Conservation (phyloP, 139 green algal species). For the Chlorella vulgaris region DNA sequence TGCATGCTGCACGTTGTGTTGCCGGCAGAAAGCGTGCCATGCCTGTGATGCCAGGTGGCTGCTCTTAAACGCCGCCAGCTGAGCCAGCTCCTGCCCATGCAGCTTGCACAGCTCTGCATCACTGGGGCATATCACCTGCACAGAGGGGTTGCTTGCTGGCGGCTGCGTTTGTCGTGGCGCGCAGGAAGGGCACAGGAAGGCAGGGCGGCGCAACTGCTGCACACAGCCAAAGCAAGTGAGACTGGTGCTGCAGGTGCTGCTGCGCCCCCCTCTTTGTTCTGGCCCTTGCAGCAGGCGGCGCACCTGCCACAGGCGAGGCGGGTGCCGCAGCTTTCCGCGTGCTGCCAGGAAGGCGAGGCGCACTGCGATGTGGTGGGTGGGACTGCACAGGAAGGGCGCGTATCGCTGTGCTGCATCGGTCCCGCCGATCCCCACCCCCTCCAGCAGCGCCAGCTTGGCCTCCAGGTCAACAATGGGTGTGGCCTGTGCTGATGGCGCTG, state of each 20-base stretch:
- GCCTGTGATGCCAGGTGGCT: neutral
- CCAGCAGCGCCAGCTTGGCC: constrained; percentile 19
- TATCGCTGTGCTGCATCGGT: neutral
- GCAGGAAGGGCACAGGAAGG: neutral
- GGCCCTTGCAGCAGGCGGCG: too few species aligned
- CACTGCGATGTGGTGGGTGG: constrained; percentile 10
- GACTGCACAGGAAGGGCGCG: neutral
- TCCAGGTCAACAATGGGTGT: neutral
- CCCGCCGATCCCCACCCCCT: neutral
- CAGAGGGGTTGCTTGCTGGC: neutral
- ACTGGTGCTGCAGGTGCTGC: neutral
- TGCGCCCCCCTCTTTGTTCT: too few species aligned
- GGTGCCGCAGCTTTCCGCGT: constrained; percentile 1
- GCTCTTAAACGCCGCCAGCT: constrained; percentile 4
- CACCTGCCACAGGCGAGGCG: constrained; percentile 11
- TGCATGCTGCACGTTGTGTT: neutral
- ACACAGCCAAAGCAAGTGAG: neutral
- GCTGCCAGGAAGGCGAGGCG: neutral
- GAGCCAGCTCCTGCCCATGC: neutral
- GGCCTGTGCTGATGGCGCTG: neutral
- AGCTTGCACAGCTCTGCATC: constrained; percentile 8
- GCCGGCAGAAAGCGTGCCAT: neutral
- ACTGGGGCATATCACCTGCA: constrained; percentile 16
- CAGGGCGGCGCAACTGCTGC: neutral
- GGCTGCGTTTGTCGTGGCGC: neutral